phyloP scores from a whole-genome alignment of 139 green algal species.

The Chlamydomonas sphaeroides region DNA sequence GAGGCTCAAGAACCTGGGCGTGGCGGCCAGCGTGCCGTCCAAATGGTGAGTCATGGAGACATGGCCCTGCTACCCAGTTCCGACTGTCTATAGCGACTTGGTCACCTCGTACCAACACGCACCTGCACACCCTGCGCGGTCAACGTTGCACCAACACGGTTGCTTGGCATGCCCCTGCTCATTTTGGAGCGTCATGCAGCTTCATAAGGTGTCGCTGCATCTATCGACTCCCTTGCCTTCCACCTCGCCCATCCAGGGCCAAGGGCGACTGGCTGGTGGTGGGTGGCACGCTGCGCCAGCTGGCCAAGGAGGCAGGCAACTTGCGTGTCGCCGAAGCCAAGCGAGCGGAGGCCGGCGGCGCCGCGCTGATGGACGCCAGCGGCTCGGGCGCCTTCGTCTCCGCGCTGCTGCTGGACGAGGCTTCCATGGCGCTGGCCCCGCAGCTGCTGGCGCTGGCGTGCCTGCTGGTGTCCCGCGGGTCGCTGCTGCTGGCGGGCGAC shows the following conservation, averaged over 20 bases:
- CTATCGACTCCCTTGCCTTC: neutral
- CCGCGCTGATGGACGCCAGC: neutral
- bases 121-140: too few species aligned
- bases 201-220: too few species aligned
- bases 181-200: too few species aligned
- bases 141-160: too few species aligned
- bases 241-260: neutral
- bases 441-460: conserved; percentile 25
- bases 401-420: conserved; percentile 33
- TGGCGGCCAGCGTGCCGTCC: neutral
- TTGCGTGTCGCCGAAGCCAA: neutral
- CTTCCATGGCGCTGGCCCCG: conserved; percentile 20
- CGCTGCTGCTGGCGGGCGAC: conserved; percentile 19
- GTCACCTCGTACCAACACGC: too few species aligned
- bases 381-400: neutral
- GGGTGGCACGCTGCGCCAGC: conserved; percentile 16
- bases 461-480: conserved; percentile 5
- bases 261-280: conserved; percentile 1
- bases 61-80: too few species aligned
- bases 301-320: conserved; percentile 4
- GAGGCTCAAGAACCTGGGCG: too few species aligned
- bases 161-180: too few species aligned
- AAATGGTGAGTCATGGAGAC: neutral
- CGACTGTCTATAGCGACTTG: too few species aligned
- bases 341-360: neutral